Evolutionary conservation across 2,329 filamentous ascomycete species (phyloP), one percentile per base, ranked within the genome.

Genomic region (Chaetomiaceae sp.): DNA sequence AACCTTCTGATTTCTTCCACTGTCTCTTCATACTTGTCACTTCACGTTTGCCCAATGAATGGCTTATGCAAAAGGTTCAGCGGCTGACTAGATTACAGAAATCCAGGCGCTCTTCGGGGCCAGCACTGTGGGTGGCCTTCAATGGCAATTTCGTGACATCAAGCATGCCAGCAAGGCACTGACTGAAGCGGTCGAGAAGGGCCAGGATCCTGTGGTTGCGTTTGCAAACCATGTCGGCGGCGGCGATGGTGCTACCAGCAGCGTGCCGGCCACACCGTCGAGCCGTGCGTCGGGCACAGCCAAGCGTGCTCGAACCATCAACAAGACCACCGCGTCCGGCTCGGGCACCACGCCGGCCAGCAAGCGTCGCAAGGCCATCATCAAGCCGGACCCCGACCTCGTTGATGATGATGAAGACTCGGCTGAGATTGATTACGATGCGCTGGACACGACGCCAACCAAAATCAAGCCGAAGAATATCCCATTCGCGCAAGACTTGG

Each of bases 101-200:
- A 80, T 82, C 41, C 72, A 75, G 49, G 76, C 72, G 50, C 74
- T 75, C 61, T 82, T 78, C 52, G 78, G 78, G 20, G 76, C 78
- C 47, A 78, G 74, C 3, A 83, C 78, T 0, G 59, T 68, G 0
- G 70, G 71, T 17, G 79, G 79, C 8, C 71, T 82, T n/a, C 71
- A 74, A 53, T 83, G 78, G 58, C 78, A 81, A 56, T 80, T 83
- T 56, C 72, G 78, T 1, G 50, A 60, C 19, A 72, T 81, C 63
- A 79, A 78, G 61, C 67, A 66, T 29, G 68, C 78, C 24, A 77
- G 73, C 24, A 70, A 74, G 32, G 62, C 61, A 2, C 69, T 81
- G 36, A 65, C 68, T 34, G 56, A 65, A 3, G 70, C 71, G 3
- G 67, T 70, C n/a, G 62, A 65, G 18, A 60, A 63, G 1, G 73